Evolutionary conservation across 345 rosid genomes (phyloP).

Genomic region (Boechera retrofracta): DNA sequence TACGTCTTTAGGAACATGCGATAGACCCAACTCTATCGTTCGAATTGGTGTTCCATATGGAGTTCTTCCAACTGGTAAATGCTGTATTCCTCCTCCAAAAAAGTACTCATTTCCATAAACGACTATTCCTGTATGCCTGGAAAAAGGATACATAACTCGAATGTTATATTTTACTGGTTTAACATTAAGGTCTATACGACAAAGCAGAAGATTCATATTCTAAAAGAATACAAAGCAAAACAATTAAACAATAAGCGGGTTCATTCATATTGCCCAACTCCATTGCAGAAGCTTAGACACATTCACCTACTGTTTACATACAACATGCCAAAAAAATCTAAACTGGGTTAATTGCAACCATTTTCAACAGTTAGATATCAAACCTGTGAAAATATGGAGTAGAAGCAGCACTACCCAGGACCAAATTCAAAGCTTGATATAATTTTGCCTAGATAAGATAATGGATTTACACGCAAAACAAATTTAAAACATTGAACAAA

Average conservation of each 20-base stretch:
- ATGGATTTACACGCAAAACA: not conserved
- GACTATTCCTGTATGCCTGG: conserved; percentile 93
- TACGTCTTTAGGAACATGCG: conserved; percentile 88
- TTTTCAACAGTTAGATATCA: not conserved
- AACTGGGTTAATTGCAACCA: not conserved
- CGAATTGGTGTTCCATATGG: conserved; percentile 79
- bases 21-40: conserved; percentile 72
- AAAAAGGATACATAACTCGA: conserved; percentile 10
- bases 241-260: not conserved
- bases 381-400: not conserved
- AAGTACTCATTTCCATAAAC: conserved; percentile 85
- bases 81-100: conserved; percentile 94
- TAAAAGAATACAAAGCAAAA: not conserved
- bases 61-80: conserved; percentile 63
- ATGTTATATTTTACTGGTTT: not conserved
- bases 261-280: not conserved
- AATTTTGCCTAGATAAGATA: not conserved
- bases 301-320: not conserved
- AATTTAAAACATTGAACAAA: not conserved
- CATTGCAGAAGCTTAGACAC: not conserved
- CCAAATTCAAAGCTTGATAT: not conserved
- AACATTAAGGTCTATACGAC: not conserved
- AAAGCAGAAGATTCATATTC: not conserved
- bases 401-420: not conserved
- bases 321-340: conserved; percentile 11